Base-by-base conservation (phyloP, 1,284 basidiomycete species). In the Ustilago tritici region DNA sequence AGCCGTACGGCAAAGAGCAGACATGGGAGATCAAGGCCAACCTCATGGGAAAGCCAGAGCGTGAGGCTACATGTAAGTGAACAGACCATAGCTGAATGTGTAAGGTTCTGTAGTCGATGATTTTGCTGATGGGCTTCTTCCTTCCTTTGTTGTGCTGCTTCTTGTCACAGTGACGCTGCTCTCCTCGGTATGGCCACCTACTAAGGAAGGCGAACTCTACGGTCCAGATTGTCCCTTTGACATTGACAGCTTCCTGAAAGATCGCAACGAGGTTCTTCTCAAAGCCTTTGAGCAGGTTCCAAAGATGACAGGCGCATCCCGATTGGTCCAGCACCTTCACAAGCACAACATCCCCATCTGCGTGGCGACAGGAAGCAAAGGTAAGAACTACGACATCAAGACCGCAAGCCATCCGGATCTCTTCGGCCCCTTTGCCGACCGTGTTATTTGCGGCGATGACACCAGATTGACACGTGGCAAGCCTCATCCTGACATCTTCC, bases 21-120 rank as follows among this genome's bases (percentile, higher is more conserved):
- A 83, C 82, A 2, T 86, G 85, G 85, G 84, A 81, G 49, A 85
- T 86, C 82, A 86, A 86, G 69, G 73, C 81, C 32, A 74, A 75
- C 52, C 73, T 86, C 2, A 86, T 86, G 85, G 85, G 85, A 38
- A 82, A 81, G 57, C 85, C 85, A 2, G 84, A 86, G 55, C 67
- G 83, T 7, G 82, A 82, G 53, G 84, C 85, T 3, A 84, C 82
- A 0, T 59, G 74, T 80, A 38, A 34, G 77, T 50, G 12, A 2
- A 38, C 15, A 1, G 34, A 6, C 58, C 43, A 38, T 46, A 19
- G 7, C 6, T 46, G 43, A 19, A 19, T 19, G n/a, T 19, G 36
- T 46, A 19, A 31, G 3, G 3, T 28, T 28, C 23, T 28, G 23
- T 23, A 41, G 49, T 53, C 19, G n/a, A 23, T 56, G 55, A 41